phyloP scores from a whole-genome alignment of 129 eudicot genomes.

The Silybum marianum region DNA sequence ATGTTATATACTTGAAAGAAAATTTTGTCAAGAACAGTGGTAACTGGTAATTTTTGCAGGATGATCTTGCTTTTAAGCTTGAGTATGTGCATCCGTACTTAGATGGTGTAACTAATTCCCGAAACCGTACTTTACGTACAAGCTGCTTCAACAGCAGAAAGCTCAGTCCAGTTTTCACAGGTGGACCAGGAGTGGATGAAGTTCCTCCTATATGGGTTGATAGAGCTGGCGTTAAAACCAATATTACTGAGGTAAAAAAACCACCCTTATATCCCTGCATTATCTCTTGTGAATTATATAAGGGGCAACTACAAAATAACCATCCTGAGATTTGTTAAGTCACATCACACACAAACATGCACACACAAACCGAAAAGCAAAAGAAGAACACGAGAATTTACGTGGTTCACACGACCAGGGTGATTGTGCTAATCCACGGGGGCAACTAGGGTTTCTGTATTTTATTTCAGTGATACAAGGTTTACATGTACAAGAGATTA shows the following conservation, averaged over 20 bases:
- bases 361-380: too few relatives aligned
- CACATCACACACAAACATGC: too few relatives aligned
- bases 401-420: too few relatives aligned
- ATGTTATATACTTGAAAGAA: not conserved
- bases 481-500: too few relatives aligned
- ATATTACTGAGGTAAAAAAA: slow-evolving; percentile 92
- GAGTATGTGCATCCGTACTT: slow-evolving; percentile 95
- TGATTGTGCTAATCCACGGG: too few relatives aligned
- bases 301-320: not conserved
- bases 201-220: slow-evolving; percentile 99
- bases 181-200: slow-evolving; percentile 95
- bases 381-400: too few relatives aligned
- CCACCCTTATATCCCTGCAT: not conserved
- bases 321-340: too few relatives aligned
- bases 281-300: not conserved
- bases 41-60: slow-evolving; percentile 55
- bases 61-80: slow-evolving; percentile 91
- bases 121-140: slow-evolving; percentile 84
- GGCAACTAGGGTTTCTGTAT: too few relatives aligned
- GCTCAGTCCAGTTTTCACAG: slow-evolving; percentile 96
- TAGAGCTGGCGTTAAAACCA: slow-evolving; percentile 89
- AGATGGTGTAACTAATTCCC: slow-evolving; percentile 74
- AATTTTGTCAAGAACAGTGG: slow-evolving; percentile 15
- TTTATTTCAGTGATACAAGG: too few relatives aligned
- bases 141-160: slow-evolving; percentile 91